Evolutionary conservation across 1,284 basidiomycete species (phyloP), one percentile per base, ranked within the genome.

Genomic region (Cryptococcus deneoformans): DNA sequence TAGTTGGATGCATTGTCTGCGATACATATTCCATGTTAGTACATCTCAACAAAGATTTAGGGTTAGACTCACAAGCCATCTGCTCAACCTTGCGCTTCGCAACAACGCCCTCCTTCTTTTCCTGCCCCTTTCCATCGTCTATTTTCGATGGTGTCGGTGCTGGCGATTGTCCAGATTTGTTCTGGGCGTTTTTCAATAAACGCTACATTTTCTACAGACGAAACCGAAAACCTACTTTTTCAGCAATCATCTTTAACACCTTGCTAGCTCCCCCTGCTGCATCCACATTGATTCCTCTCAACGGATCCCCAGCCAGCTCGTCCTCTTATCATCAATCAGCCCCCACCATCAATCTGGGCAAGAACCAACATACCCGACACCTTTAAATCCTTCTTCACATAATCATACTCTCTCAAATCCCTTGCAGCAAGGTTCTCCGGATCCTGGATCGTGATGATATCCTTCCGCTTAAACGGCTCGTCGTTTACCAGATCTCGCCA

Each of bases 1-100:
- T 90, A 92, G 5, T 91, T 90, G 3, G 92, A 92, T 4, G 90
- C 83, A 71, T 97, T 96, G 86, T 93, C 92, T 89, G 66, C 10
- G 29, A 20, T 29, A 4, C 20, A 20, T 20, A 20, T 20, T 20
- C 20, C 20, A 2, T 20, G 20, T 20, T 20, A 20, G 20, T 20
- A 20, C 20, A 20, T 20, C 20, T 20, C 20, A 20, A 20, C 20
- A 20, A 20, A 20, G 20, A 20, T 20, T 14, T 16, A 24, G 39
- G 37, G 46, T 42, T 45, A n/a, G 14, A 11, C 71, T 65, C 49
- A 75, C 73, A 74, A n/a, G 73, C 71, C 10, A 67, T 58, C 49
- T 66, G 65, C 50, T 76, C 72, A 0, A 66, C 65, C 49, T 65
- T 70, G 8, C 70, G 62, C 60, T 71, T 72, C 4, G 70, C 71